These are phyloP conservation scores for Strombidium stylifer DNA, from an alignment of 73 alveolate species.

Conservation along the genomic window DNA sequence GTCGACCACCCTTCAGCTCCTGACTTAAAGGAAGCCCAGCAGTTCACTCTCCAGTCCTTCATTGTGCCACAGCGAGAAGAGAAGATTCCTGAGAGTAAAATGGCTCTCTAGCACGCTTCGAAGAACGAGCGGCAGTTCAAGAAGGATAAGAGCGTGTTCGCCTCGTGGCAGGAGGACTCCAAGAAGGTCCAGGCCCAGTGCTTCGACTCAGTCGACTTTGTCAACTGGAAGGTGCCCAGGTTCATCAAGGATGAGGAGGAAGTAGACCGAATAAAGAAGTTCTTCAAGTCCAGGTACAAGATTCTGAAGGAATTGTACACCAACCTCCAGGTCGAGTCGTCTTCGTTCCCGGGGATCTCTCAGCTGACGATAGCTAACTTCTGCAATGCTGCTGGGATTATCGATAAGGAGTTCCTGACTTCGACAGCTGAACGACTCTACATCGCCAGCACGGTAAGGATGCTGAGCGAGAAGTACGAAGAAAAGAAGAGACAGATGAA, in stretches of 20 bases:
- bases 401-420: constrained; percentile 28
- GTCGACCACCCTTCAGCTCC: too few species aligned
- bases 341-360: constrained; percentile 52
- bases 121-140: constrained; percentile 18
- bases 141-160: constrained; percentile 52
- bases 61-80: constrained; percentile 39
- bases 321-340: constrained; percentile 1
- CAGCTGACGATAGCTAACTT: constrained; percentile 38
- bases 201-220: constrained; percentile 21
- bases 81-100: constrained; percentile 36
- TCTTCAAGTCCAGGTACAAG: too few species aligned
- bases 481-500: constrained; percentile 34
- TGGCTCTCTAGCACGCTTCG: background rate
- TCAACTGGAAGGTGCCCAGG: constrained; percentile 55
- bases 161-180: constrained; percentile 63
- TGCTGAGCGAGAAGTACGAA: too few species aligned
- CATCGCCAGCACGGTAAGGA: constrained; percentile 1
- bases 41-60: constrained; percentile 11
- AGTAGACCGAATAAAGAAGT: too few species aligned
- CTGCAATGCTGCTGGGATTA: constrained; percentile 13
- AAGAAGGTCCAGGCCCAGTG: constrained; percentile 6
- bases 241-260: constrained; percentile 55
- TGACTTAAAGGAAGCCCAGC: background rate
- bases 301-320: too few species aligned
- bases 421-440: constrained; percentile 50